phyloP scores from a whole-genome alignment of 768 basidiomycete species.

The Termitomyces eurrhizus region DNA sequence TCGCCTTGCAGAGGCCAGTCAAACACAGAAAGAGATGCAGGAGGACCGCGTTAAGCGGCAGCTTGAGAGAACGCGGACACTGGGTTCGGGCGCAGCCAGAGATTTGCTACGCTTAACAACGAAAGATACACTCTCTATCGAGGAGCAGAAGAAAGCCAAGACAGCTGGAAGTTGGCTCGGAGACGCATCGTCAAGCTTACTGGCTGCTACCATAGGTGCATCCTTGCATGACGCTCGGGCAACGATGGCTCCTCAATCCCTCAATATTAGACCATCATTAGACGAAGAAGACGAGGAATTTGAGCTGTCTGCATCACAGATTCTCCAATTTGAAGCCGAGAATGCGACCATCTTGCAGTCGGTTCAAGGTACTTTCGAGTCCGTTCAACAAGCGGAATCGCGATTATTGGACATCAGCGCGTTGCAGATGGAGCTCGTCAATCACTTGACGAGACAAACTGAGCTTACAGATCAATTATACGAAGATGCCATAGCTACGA shows the following conservation, averaged over 20 bases:
- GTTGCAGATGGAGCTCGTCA: conserved; percentile 87
- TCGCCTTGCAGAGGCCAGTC: conserved; percentile 74
- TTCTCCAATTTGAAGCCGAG: conserved; percentile 90
- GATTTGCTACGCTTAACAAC: conserved; percentile 49
- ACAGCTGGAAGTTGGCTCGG: conserved; percentile 57
- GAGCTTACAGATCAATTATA: conserved; percentile 92
- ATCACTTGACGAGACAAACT: conserved; percentile 84
- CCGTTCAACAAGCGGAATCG: conserved; percentile 90
- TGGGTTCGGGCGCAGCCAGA: conserved; percentile 75
- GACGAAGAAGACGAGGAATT: conserved; percentile 76
- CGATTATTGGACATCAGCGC: conserved; percentile 90
- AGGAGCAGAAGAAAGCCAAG: conserved; percentile 16
- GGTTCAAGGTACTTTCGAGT: conserved; percentile 82
- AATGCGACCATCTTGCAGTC: conserved; percentile 82
- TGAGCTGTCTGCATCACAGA: conserved; percentile 82
- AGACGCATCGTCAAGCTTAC: conserved; percentile 50
- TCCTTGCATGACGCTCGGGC: conserved; percentile 28
- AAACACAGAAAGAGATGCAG: conserved; percentile 83
- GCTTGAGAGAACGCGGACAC: conserved; percentile 74
- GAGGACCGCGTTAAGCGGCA: conserved; percentile 91
- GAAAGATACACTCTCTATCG: conserved; percentile 21
- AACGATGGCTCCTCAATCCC: conserved; percentile 18
- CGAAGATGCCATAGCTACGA: conserved; percentile 89
- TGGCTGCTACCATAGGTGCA: conserved; percentile 60
- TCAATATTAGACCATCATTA: conserved; percentile 27